phyloP scores from a whole-genome alignment of 2,329 filamentous ascomycete genomes.

The Lachnellula suecica region DNA sequence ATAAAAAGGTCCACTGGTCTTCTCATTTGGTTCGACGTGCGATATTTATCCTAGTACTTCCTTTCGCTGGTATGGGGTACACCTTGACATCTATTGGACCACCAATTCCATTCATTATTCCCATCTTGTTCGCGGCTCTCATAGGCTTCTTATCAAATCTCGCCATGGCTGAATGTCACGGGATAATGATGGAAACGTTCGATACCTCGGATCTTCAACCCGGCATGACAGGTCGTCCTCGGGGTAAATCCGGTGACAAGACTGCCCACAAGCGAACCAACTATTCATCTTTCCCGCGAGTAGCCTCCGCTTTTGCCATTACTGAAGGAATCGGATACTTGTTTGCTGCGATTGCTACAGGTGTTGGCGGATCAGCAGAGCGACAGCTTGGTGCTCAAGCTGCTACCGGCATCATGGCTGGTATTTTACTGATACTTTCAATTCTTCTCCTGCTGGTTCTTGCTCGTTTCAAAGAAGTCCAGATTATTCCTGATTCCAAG shows the following conservation, averaged over 20 bases:
- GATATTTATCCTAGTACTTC: slow-evolving; percentile 66
- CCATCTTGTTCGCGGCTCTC: slow-evolving; percentile 63
- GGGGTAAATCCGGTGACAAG: slow-evolving; percentile 45
- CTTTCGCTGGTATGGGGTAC: slow-evolving; percentile 66
- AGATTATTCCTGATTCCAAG: slow-evolving; percentile 66
- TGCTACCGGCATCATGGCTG: slow-evolving; percentile 67
- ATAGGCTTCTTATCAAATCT: slow-evolving; percentile 72
- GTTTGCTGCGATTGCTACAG: slow-evolving; percentile 67
- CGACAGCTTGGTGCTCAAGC: slow-evolving; percentile 65
- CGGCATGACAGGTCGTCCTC: slow-evolving; percentile 61
- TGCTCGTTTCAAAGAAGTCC: slow-evolving; percentile 62
- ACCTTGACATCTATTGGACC: slow-evolving; percentile 65
- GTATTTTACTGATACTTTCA: slow-evolving; percentile 64
- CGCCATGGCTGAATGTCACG: slow-evolving; percentile 73
- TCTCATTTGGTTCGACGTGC: slow-evolving; percentile 69
- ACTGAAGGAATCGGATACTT: slow-evolving; percentile 70
- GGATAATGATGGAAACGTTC: slow-evolving; percentile 77
- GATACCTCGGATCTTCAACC: slow-evolving; percentile 78
- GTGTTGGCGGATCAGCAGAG: slow-evolving; percentile 66
- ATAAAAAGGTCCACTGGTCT: slow-evolving; percentile 65
- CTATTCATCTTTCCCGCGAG: slow-evolving; percentile 74
- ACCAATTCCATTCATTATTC: slow-evolving; percentile 58
- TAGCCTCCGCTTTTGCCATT: slow-evolving; percentile 68
- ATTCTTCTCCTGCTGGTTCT: slow-evolving; percentile 61
- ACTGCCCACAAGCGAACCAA: slow-evolving; percentile 55